phyloP scores from a whole-genome alignment of 257 asterid species.

The Haberlea rhodopensis region DNA sequence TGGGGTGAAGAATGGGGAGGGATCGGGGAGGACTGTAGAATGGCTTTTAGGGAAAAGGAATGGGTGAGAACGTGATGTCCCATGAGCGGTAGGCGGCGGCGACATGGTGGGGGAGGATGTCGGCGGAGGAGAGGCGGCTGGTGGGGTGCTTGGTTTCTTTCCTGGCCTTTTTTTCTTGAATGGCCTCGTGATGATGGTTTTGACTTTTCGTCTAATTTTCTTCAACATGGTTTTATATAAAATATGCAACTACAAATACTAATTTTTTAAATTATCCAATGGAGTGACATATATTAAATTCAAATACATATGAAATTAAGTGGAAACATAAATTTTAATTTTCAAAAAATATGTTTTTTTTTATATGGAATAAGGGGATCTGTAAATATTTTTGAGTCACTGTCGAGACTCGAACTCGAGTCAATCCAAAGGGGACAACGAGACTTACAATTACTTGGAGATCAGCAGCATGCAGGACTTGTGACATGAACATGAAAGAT shows the following conservation, averaged over 20 bases:
- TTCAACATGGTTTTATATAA: conserved; percentile 37
- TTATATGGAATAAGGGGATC: too few species aligned
- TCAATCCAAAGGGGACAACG: too few species aligned
- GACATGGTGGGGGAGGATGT: conserved; percentile 23
- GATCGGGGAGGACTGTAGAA: conserved; percentile 85
- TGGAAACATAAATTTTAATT: too few species aligned
- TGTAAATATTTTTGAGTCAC: too few species aligned
- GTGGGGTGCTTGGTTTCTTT: conserved; percentile 18
- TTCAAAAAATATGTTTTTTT: too few species aligned
- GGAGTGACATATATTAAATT: too few species aligned
- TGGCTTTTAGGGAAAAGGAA: conserved; percentile 67
- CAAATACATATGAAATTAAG: too few species aligned
- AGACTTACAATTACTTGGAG: neutral
- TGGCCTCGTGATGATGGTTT: conserved; percentile 37
- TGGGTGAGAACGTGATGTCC: conserved; percentile 33
- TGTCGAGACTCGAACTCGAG: too few species aligned
- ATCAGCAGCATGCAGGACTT: neutral
- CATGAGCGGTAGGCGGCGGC: too few species aligned
- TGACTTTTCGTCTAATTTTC: conserved; percentile 40
- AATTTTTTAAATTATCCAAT: too few species aligned
- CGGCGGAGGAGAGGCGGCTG: conserved; percentile 24
- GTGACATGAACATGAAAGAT: neutral
- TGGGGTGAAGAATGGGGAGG: conserved; percentile 63
- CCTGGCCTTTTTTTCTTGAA: too few species aligned
- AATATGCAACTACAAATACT: too few species aligned